Base-by-base conservation (phyloP, 805 yeast species). In the baker's yeast (Saccharomyces cerevisiae) region DNA sequence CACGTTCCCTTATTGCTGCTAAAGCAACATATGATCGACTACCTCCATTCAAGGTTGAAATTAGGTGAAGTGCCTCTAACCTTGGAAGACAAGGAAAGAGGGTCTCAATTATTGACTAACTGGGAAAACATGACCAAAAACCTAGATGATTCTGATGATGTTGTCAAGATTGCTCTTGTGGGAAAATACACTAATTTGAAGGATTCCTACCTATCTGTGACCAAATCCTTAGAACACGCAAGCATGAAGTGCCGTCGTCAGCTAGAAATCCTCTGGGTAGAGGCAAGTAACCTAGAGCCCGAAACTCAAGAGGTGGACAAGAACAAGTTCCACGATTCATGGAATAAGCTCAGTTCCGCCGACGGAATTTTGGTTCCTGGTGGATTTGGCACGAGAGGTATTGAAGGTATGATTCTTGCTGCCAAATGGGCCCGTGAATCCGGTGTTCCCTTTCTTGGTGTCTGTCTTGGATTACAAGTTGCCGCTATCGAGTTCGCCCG, bases 311-410 rank as follows among this genome's bases (percentile, higher is more conserved):
- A 75, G 32, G 63, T 75, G 28, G 81, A 84, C 64, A 87, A 89
- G 73, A 83, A 84, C 54, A 81, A 82, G 64, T 91, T 87, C 77
- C 96, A 92, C 73, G 85, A 87, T 71, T 96, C 98, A 51, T 94
- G 99, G 99, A 92, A 89, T 65, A 76, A 79, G 62, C 84, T 94
- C 60, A 88, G 96, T 70, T 83, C 86, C 65, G 96, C 98, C 26
- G 96, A 94, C 71, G 98, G 99, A 72, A 87, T 94, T 59, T 79
- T 94, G 56, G 97, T 94, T 54, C 99, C 99, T 43, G 99, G 99
- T 69, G 99, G 99, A 1, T 94, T 94, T 68, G 99, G 99, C 56
- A 74, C 83, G 50, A 85, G 99, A 73, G 99, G 99, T 73, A 89
- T 89, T 56, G 98, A 94, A 74, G 99, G 99, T 64, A 94, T 94